Base-by-base conservation (phyloP, 345 rosid species). In the Heritiera fomes region DNA sequence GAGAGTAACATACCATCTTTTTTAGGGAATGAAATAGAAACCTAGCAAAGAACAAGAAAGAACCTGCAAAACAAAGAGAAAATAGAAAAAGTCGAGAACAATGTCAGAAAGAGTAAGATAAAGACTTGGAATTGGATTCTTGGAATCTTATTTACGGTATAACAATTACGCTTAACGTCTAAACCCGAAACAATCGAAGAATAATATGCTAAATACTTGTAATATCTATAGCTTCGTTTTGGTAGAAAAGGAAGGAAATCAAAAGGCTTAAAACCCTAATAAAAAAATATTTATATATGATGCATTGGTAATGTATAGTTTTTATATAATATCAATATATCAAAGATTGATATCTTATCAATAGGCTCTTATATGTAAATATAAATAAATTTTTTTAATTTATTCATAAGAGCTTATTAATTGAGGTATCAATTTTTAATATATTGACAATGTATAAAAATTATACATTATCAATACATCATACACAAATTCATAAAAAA, bases 1-100 rank as follows among this genome's bases (percentile, higher is more conserved):
- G 11, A 56, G 64, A 55, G 56, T 15, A 61, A 61, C 43, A 43
- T 75, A 62, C 78, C 78, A 75, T 75, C n/a, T 62, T 61, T 46
- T 30, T 3, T n/a, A 2, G 13, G 18, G 41, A 75, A 64, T 49
- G 46, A 47, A 61, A 13, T 9, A 7, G 7, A 43, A 75, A 62
- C 53, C 59, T 32, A 61, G 59, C 68, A n/a, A 61, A 15, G 68
- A 60, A 75, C 9, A 58, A 75, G 32, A 49, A 49, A 0, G 30
- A 18, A 45, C 14, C 68, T 45, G 68, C 69, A 61, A 68, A 5
- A 43, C 3, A 49, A 49, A 7, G 1, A 11, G 12, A 11, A 45
- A 65, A 65, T 43, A 5, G 3, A 40, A 18, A 12, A 49, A 49
- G 15, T 49, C 1, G 15, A 45, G 7, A 20, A 28, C 32, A 68